These are phyloP conservation scores for Stylonectria norvegica DNA, from an alignment of 2,329 filamentous ascomycete species.

Conservation along the genomic window DNA sequence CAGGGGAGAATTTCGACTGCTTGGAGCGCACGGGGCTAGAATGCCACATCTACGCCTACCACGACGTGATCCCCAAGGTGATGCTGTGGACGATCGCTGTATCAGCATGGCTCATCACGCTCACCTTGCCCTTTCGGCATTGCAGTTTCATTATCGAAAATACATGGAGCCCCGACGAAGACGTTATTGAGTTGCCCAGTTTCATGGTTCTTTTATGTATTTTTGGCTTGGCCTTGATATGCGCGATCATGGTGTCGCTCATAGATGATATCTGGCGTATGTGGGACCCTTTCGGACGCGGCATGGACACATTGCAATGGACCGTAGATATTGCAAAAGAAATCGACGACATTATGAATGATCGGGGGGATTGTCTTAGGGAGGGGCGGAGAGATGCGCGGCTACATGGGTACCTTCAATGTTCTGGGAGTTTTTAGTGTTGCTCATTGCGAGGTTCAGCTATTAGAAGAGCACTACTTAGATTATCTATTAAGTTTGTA, in stretches of 20 bases:
- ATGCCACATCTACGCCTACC: conserved; percentile 12
- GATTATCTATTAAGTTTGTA: too few species aligned
- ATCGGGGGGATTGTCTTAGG: too few species aligned
- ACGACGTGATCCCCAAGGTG: conserved; percentile 16
- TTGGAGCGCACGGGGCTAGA: conserved; percentile 19
- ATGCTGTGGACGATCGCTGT: conserved; percentile 17
- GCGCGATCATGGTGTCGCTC: conserved; percentile 15
- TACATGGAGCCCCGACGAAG: background rate
- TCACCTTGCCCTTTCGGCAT: conserved; percentile 14
- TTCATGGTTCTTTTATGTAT: conserved; percentile 5
- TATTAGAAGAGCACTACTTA: too few species aligned
- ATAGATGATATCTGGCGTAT: conserved; percentile 23
- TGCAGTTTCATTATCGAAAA: conserved; percentile 17
- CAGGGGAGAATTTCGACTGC: conserved; percentile 27
- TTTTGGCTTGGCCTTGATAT: conserved; percentile 5
- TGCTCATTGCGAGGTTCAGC: too few species aligned
- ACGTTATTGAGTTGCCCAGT: conserved; percentile 1
- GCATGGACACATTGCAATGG: conserved; percentile 24
- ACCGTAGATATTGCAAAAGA: conserved; percentile 27
- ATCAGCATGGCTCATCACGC: conserved; percentile 7
- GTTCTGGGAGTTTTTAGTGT: too few species aligned
- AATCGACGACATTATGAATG: conserved; percentile 27
- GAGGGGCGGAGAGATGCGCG: conserved; percentile 9
- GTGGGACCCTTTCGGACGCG: conserved; percentile 24
- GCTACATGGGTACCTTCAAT: conserved; percentile 15